phyloP scores from a whole-genome alignment of 441 rosid species.

The Biscutella laevigata region DNA sequence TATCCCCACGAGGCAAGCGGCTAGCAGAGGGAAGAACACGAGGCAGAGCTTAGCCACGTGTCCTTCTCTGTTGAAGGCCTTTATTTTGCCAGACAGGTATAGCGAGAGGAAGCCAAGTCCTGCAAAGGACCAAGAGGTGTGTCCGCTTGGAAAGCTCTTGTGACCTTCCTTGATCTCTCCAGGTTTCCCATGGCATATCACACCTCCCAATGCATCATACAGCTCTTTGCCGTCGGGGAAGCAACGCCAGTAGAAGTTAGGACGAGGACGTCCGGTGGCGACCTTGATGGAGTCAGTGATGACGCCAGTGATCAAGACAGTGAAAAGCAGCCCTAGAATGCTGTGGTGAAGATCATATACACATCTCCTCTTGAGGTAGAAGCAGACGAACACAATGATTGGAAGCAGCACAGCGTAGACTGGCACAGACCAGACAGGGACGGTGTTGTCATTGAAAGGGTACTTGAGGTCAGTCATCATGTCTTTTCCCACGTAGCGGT shows the following conservation, averaged over 20 bases:
- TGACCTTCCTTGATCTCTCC: slow-evolving; percentile 49
- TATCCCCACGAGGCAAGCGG: slow-evolving; percentile 46
- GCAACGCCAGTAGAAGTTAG: slow-evolving; percentile 70
- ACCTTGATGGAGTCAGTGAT: slow-evolving; percentile 51
- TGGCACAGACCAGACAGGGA: slow-evolving; percentile 57
- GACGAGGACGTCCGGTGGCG: slow-evolving; percentile 63
- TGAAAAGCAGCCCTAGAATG: slow-evolving; percentile 42
- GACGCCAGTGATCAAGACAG: slow-evolving; percentile 48
- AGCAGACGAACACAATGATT: slow-evolving; percentile 28
- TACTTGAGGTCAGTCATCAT: slow-evolving; percentile 60
- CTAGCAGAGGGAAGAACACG: slow-evolving; percentile 41
- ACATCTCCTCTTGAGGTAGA: slow-evolving; percentile 34
- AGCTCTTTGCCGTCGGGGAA: slow-evolving; percentile 54
- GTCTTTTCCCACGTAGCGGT: slow-evolving; percentile 52
- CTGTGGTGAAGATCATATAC: slow-evolving; percentile 62
- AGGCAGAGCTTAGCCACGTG: slow-evolving; percentile 57
- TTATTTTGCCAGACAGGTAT: slow-evolving; percentile 52
- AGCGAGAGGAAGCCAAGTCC: slow-evolving; percentile 53
- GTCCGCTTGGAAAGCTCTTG: slow-evolving; percentile 72
- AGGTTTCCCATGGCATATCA: slow-evolving; percentile 37
- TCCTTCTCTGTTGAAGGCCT: slow-evolving; percentile 46
- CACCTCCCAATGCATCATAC: slow-evolving; percentile 37
- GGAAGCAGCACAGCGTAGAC: slow-evolving; percentile 49
- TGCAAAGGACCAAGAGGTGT: slow-evolving; percentile 60
- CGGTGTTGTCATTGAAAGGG: slow-evolving; percentile 43